Percentiles rank a stretch among this genome's conserved stretches.
Evolutionary conservation across 1,139 yeast species (phyloP).

Genomic region (Tardiomyces blankii): DNA sequence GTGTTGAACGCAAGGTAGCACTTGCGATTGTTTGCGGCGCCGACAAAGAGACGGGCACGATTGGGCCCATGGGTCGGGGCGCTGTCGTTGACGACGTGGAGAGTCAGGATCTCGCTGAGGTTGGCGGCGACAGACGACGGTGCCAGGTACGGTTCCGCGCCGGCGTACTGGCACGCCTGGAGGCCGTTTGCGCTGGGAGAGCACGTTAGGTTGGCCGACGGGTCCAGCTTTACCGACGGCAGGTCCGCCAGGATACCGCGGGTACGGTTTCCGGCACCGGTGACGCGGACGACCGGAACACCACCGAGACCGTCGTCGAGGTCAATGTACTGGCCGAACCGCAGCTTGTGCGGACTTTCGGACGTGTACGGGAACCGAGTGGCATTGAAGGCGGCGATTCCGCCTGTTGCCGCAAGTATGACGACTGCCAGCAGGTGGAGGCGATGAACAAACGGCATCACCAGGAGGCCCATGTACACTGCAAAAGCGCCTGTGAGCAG

Average conservation of each 20-base stretch:
- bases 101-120: slow-evolving; percentile 12
- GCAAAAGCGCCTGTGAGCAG: slow-evolving; percentile 15
- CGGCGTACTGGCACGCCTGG: neutral
- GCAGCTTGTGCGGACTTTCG: slow-evolving; percentile 53
- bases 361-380: slow-evolving; percentile 41
- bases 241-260: slow-evolving; percentile 39
- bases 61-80: slow-evolving; percentile 45
- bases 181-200: neutral
- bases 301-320: slow-evolving; percentile 5
- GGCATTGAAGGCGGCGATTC: slow-evolving; percentile 21
- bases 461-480: slow-evolving; percentile 37
- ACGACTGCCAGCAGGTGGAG: slow-evolving; percentile 38
- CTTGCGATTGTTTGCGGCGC: slow-evolving; percentile 49
- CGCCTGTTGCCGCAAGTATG: slow-evolving; percentile 28
- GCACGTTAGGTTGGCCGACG: neutral
- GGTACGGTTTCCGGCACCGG: slow-evolving; percentile 41
- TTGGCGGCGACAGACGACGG: slow-evolving; percentile 22
- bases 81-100: slow-evolving; percentile 13
- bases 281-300: slow-evolving; percentile 34
- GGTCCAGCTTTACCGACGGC: slow-evolving; percentile 46
- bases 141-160: neutral
- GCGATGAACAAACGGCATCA: slow-evolving; percentile 64
- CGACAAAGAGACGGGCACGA: slow-evolving; percentile 48
- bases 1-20: slow-evolving; percentile 52
- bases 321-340: slow-evolving; percentile 52